Percentiles rank a stretch among this genome's conserved stretches.
Conservation (phyloP, 2,329 filamentous ascomycete genomes). For the Fusarium anguioides region DNA sequence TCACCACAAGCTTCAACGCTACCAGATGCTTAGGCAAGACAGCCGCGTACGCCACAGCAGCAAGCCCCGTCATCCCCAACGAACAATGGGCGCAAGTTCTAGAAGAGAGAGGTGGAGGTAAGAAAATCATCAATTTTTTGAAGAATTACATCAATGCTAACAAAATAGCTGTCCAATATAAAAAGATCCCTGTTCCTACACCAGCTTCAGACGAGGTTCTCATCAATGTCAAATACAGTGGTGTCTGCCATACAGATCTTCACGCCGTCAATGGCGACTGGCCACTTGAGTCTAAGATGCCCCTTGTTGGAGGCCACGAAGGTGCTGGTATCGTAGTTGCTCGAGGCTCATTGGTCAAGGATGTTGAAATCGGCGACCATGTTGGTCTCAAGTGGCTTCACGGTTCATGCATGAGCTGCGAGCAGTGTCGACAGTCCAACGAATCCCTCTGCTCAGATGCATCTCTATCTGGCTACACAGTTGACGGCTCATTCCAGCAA, state of each 20-base stretch:
- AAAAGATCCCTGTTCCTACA: slow-evolving; percentile 80
- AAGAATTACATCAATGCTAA: neutral
- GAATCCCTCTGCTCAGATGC: slow-evolving; percentile 83
- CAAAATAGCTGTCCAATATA: slow-evolving; percentile 68
- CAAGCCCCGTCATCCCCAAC: slow-evolving; percentile 67
- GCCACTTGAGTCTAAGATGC: slow-evolving; percentile 80
- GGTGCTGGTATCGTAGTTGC: slow-evolving; percentile 84
- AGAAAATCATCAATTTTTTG: neutral
- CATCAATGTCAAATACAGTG: slow-evolving; percentile 87
- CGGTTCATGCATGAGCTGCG: slow-evolving; percentile 81
- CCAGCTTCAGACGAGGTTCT: slow-evolving; percentile 88
- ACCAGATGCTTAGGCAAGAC: slow-evolving; percentile 22
- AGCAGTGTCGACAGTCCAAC: slow-evolving; percentile 81
- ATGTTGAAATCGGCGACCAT: slow-evolving; percentile 82
- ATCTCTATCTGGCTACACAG: slow-evolving; percentile 85
- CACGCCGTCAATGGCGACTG: slow-evolving; percentile 85
- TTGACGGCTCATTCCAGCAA: slow-evolving; percentile 90
- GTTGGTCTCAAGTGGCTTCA: slow-evolving; percentile 93
- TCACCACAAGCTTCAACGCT: slow-evolving; percentile 15
- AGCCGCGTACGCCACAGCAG: slow-evolving; percentile 38
- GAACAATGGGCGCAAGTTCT: slow-evolving; percentile 91
- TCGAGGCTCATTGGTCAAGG: slow-evolving; percentile 77
- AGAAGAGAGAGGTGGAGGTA: slow-evolving; percentile 77
- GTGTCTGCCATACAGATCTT: slow-evolving; percentile 86
- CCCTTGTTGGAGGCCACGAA: slow-evolving; percentile 81